Evolutionary conservation across 2,329 filamentous ascomycete genomes (phyloP).

Genomic region (Aureobasidium sp.): DNA sequence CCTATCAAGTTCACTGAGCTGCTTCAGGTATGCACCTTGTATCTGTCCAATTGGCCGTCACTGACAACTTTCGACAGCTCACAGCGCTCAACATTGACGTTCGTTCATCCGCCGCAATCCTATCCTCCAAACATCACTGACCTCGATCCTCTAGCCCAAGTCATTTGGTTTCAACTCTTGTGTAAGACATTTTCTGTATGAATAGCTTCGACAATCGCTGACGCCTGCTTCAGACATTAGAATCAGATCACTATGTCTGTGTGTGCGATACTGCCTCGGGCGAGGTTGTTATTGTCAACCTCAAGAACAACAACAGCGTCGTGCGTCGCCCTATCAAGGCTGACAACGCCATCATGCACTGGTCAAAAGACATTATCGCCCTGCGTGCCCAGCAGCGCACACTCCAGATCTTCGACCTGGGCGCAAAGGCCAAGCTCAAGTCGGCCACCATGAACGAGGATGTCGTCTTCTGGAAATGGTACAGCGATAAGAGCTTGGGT

Average conservation of each 20-base stretch:
- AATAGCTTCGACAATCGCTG: constrained; percentile 19
- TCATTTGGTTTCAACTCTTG: constrained; percentile 84
- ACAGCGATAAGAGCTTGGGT: constrained; percentile 79
- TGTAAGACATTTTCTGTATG: constrained; percentile 47
- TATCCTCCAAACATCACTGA: constrained; percentile 9
- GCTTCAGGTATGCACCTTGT: constrained; percentile 56
- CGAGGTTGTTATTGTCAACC: constrained; percentile 94
- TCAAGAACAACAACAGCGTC: constrained; percentile 96
- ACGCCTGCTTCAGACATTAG: constrained; percentile 66
- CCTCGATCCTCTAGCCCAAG: constrained; percentile 42
- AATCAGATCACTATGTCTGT: constrained; percentile 95
- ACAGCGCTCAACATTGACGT: constrained; percentile 44
- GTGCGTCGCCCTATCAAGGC: constrained; percentile 94
- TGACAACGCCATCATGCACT: constrained; percentile 99
- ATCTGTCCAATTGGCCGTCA: constrained; percentile 29
- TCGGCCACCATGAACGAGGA: constrained; percentile 95
- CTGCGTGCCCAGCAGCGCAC: constrained; percentile 91
- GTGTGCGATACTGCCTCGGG: constrained; percentile 80
- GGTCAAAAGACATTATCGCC: constrained; percentile 90
- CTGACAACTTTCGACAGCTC: constrained; percentile 29
- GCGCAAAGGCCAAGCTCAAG: constrained; percentile 90
- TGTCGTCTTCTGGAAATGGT: constrained; percentile 99
- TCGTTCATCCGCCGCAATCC: constrained; percentile 24
- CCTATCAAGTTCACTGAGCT: constrained; percentile 93
- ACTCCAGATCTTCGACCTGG: constrained; percentile 94